Evolutionary conservation across 192 early-diverging fungal genomes (phyloP), one percentile per base, ranked within the genome.

Genomic region (Umbelopsis vinacea): DNA sequence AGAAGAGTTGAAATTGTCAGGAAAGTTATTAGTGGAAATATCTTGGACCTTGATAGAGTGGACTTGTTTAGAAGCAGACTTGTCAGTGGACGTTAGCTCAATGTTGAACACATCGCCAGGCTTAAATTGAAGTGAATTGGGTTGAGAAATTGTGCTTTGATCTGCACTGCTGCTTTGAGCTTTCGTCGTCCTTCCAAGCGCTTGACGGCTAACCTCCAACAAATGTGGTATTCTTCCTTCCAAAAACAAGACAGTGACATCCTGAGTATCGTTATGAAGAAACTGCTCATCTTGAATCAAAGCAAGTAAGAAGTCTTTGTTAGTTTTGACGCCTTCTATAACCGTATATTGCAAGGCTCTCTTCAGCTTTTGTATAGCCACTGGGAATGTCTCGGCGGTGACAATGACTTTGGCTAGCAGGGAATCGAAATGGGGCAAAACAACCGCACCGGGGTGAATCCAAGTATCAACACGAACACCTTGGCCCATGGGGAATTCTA

Each of bases 341-440:
- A 71, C 17, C 0, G 52, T 79, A 21, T 66, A n/a, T 0, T 47
- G 6, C 5, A 84, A 40, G 17, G 57, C 68, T 10, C 52, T 33
- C 4, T 60, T 68, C 60, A 67, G 22, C 35, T 68, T 74, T 7
- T 67, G 35, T 79, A 94, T 83, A 73, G 94, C 94, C 73, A 94
- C 91, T 15, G 81, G 87, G 66, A 96, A 84, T 7, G 97, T 87
- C 38, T 81, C 72, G 8, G 92, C 95, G 24, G 86, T 85, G 17
- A 96, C 94, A 68, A 98, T 91, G 53, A 98, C 81, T 82, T 98
- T 98, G 69, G 93, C 94, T 17, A 97, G 92, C 93, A 95, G 91
- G 50, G 94, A 92, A 77, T 95, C 96, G 75, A 96, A 98, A 79
- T 93, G 81, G 37, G 94, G 91, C 37, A 95, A 85, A 46, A 80